phyloP scores from a whole-genome alignment of 106 monocot genomes.

The Acorus calamus region DNA sequence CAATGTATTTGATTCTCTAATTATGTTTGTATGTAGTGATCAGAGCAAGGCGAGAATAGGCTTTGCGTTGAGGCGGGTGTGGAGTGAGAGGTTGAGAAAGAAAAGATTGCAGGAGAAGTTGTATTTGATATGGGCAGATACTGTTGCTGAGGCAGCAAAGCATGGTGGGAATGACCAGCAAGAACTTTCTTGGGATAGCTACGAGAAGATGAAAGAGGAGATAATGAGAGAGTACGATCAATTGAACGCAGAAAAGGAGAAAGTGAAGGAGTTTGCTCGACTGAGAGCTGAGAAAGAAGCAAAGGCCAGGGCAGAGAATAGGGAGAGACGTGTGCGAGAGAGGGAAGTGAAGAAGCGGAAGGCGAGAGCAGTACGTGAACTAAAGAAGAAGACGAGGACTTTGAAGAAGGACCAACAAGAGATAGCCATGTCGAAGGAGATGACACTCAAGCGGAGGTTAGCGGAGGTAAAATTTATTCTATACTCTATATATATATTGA shows the following conservation, averaged over 20 bases:
- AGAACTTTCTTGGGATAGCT: conserved; percentile 72
- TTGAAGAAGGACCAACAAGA: no score
- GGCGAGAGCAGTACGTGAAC: not conserved
- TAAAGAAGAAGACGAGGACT: no score
- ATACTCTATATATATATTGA: no score
- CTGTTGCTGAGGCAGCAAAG: conserved; percentile 42
- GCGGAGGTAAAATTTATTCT: no score
- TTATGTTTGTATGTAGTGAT: conserved; percentile 22
- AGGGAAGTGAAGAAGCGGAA: conserved; percentile 22
- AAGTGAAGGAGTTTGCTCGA: conserved; percentile 32
- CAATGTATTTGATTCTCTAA: conserved; percentile 8
- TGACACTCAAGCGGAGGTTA: no score
- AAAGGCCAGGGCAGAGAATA: conserved; percentile 34
- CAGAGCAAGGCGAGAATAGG: conserved; percentile 70
- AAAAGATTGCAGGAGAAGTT: conserved; percentile 37
- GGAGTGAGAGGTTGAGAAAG: conserved; percentile 36
- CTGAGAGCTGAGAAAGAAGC: conserved; percentile 37
- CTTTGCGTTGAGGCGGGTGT: conserved; percentile 39
- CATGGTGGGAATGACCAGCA: conserved; percentile 33
- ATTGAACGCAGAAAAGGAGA: conserved; percentile 31
- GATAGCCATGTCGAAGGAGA: no score
- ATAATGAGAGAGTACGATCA: conserved; percentile 24
- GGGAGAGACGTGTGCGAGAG: conserved; percentile 16
- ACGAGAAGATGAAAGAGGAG: conserved; percentile 44
- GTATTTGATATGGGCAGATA: conserved; percentile 33